Evolutionary conservation across 139 green algal species (phyloP), one percentile per base, ranked within the genome.

Genomic region (Auxenochlorella pyrenoidosa): DNA sequence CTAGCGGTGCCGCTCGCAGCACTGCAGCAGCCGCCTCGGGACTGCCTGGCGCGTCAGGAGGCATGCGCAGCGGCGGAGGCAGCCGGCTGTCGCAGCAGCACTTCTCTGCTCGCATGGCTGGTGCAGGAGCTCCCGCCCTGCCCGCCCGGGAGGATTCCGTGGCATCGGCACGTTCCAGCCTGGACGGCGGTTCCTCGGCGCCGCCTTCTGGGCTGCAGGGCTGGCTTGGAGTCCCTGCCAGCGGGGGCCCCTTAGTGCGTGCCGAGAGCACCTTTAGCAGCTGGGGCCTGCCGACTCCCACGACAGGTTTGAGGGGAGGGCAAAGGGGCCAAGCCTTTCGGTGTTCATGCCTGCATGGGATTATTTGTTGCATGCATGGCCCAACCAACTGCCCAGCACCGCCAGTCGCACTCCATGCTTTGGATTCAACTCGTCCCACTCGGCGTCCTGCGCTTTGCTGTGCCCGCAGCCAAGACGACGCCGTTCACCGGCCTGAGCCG

Each of bases 251-350:
- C 21, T 26, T 59, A 30, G 22, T 82, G 13, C 38, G 63, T 10
- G 79, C 63, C 4, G 80, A 85, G 28, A 77, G 60, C 8, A 73
- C 70, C 8, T 87, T 82, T 51, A 87, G 83, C 72, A 66, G 36
- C 34, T 87, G 83, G 83, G 83, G 83, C n/a, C 54, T 87, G 36
- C 71, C 83, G 54, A 75, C 83, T 2, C 83, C 83, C 72, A 75
- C 83, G 26, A 82, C 83, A 34, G 83, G 68, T 75, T n/a, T n/a
- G n/a, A n/a, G n/a, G n/a, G n/a, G n/a, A n/a, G n/a, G n/a, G n/a
- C n/a, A n/a, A n/a, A n/a, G n/a, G n/a, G n/a, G n/a, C n/a, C n/a
- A n/a, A n/a, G n/a, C n/a, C n/a, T n/a, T n/a, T n/a, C n/a, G n/a
- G n/a, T n/a, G n/a, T n/a, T n/a, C n/a, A n/a, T n/a, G n/a, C n/a